Evolutionary conservation across 352 stramenopile genomes (phyloP).

Genomic region (Globisporangium ultimum): DNA sequence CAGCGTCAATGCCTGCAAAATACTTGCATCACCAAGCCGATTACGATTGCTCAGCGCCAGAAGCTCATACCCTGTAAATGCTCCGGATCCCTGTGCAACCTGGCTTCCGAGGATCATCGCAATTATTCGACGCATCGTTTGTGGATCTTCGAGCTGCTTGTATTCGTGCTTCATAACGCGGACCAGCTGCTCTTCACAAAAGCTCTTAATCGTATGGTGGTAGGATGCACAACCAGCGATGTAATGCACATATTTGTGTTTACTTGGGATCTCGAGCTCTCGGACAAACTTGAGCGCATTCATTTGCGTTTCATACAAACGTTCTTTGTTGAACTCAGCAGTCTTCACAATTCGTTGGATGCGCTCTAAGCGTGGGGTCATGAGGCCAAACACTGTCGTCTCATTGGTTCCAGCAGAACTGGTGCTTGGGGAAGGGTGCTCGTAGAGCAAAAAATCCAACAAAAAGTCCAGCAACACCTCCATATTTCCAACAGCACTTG

Average conservation of each 20-base stretch:
- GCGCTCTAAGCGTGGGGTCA: constrained; percentile 43
- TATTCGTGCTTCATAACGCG: constrained; percentile 62
- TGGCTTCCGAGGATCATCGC: constrained; percentile 62
- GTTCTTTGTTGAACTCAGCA: constrained; percentile 34
- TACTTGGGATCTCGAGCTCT: constrained; percentile 32
- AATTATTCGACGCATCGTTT: constrained; percentile 36
- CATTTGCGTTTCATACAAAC: constrained; percentile 58
- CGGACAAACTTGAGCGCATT: constrained; percentile 63
- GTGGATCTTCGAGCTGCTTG: constrained; percentile 36
- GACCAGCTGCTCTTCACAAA: constrained; percentile 62
- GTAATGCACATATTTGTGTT: constrained; percentile 46
- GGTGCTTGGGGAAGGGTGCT: constrained; percentile 17
- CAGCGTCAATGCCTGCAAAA: constrained; percentile 48
- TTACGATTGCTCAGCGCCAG: constrained; percentile 44
- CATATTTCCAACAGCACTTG: constrained; percentile 20
- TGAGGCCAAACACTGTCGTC: constrained; percentile 33
- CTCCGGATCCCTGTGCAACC: constrained; percentile 30
- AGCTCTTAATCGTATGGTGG: constrained; percentile 65
- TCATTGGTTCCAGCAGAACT: constrained; percentile 8
- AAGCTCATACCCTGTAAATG: constrained; percentile 35
- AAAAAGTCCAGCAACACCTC: constrained; percentile 67
- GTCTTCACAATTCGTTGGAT: constrained; percentile 41
- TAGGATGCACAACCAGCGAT: constrained; percentile 54
- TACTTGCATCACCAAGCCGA: constrained; percentile 51
- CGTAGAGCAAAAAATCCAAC: constrained; percentile 64